Percentiles rank a stretch among this genome's conserved stretches.
Conservation (phyloP, 306 rosid genomes). For the Nissolia schottii region DNA sequence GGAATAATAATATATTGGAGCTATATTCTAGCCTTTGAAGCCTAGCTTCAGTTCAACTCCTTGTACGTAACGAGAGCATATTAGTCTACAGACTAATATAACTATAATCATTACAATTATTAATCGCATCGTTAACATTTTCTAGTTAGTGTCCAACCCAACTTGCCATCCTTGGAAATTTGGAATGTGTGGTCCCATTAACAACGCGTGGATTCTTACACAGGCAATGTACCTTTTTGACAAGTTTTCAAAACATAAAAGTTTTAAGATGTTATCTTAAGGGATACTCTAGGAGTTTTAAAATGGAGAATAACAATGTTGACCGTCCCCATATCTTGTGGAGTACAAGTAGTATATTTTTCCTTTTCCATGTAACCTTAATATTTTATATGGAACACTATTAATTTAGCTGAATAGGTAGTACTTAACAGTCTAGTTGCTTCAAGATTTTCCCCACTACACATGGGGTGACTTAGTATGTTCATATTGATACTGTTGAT, state of each 20-base stretch:
- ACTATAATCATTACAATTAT: background rate
- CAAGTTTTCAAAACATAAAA: background rate
- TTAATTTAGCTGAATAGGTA: too few relatives aligned
- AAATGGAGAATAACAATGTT: conserved; percentile 15
- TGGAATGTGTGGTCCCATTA: conserved; percentile 31
- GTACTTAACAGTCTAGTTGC: background rate
- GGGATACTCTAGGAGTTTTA: conserved; percentile 27
- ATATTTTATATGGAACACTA: conserved; percentile 19
- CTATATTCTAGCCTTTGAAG: background rate
- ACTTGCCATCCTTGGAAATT: conserved; percentile 23
- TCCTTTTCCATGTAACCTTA: background rate
- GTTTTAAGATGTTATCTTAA: conserved; percentile 7
- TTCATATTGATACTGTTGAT: background rate
- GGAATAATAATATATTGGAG: background rate
- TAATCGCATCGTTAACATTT: conserved; percentile 3
- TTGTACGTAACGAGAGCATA: background rate
- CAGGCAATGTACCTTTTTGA: background rate
- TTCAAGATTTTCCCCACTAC: conserved; percentile 7
- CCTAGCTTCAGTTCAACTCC: background rate
- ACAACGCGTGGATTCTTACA: conserved; percentile 14
- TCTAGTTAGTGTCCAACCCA: background rate
- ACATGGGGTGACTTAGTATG: background rate
- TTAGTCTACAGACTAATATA: background rate
- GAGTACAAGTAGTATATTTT: conserved; percentile 4
- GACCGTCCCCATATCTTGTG: conserved; percentile 26